phyloP scores from a whole-genome alignment of 352 stramenopile species.

The Thalassiosira sp. region DNA sequence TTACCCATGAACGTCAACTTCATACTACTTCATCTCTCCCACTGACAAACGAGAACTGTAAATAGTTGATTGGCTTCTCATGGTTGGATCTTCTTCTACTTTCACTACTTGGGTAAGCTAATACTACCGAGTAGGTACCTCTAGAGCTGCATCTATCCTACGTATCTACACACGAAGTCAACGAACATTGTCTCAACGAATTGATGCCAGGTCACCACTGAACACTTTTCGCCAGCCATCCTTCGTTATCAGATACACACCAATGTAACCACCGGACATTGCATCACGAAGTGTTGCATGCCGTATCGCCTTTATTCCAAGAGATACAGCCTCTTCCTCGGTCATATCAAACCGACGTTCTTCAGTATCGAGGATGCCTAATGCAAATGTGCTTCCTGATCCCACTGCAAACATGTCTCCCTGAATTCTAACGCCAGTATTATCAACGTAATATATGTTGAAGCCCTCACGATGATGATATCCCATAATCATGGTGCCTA shows the following conservation, averaged over 20 bases:
- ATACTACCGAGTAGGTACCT: too few relatives aligned
- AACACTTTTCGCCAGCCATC: slow-evolving; percentile 78
- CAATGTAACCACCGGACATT: slow-evolving; percentile 79
- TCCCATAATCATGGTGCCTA: slow-evolving; percentile 98
- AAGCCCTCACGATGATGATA: slow-evolving; percentile 87
- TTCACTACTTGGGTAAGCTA: slow-evolving; percentile 3
- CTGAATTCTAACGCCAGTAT: slow-evolving; percentile 91
- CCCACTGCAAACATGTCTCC: slow-evolving; percentile 95
- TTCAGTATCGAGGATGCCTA: slow-evolving; percentile 94
- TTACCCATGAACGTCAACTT: too few relatives aligned
- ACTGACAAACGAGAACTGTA: slow-evolving; percentile 6
- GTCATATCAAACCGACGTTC: slow-evolving; percentile 89
- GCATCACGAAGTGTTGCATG: slow-evolving; percentile 90
- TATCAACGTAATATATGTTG: slow-evolving; percentile 95
- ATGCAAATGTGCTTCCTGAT: slow-evolving; percentile 94
- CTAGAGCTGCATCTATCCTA: too few relatives aligned
- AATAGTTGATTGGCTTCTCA: background rate
- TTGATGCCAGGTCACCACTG: slow-evolving; percentile 71
- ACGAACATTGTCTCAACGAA: slow-evolving; percentile 7
- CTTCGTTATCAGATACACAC: slow-evolving; percentile 78
- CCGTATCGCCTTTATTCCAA: slow-evolving; percentile 94
- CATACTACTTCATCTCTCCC: too few relatives aligned
- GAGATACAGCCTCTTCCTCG: slow-evolving; percentile 91
- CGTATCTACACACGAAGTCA: background rate
- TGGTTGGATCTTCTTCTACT: too few relatives aligned